These are phyloP conservation scores for Aeminium ludgeri DNA, from an alignment of 495 filamentous ascomycete genomes.

Conservation along the genomic window DNA sequence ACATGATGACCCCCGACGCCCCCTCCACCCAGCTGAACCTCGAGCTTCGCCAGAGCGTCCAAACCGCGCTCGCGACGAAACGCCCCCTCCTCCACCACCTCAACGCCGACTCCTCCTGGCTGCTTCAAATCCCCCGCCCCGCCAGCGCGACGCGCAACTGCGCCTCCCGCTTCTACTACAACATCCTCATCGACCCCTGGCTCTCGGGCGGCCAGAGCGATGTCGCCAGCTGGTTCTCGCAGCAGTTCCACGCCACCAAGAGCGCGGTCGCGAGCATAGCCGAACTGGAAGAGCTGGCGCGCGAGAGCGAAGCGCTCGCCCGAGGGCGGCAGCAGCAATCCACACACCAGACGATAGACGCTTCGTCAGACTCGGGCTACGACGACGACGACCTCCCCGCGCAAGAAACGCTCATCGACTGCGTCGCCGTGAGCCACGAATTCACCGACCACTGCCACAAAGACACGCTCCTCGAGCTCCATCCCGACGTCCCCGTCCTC, in stretches of 20 bases:
- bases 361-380: too few species aligned
- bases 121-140: slow-evolving; percentile 36
- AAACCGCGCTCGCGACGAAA: slow-evolving; percentile 21
- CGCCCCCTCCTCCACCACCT: slow-evolving; percentile 38
- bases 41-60: slow-evolving; percentile 21
- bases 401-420: slow-evolving; percentile 26
- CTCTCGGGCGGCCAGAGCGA: slow-evolving; percentile 34
- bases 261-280: slow-evolving; percentile 29
- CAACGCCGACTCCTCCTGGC: slow-evolving; percentile 43
- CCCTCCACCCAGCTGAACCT: slow-evolving; percentile 21
- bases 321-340: too few species aligned
- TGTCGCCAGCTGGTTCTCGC: slow-evolving; percentile 36
- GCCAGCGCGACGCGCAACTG: slow-evolving; percentile 14
- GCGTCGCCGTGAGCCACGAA: slow-evolving; percentile 35
- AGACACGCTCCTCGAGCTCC: slow-evolving; percentile 33
- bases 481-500: slow-evolving; percentile 31
- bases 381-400: slow-evolving; percentile 1
- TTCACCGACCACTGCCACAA: slow-evolving; percentile 44
- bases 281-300: slow-evolving; percentile 21
- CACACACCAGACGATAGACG: too few species aligned
- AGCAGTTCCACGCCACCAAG: slow-evolving; percentile 34
- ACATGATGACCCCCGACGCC: slow-evolving; percentile 4
- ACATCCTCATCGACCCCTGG: slow-evolving; percentile 43
- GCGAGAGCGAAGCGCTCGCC: slow-evolving; percentile 18
- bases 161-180: slow-evolving; percentile 30